Percentiles rank a stretch among this genome's conserved stretches.
phyloP scores from a whole-genome alignment of 1,139 yeast species.

The Kodamaea sp. region DNA sequence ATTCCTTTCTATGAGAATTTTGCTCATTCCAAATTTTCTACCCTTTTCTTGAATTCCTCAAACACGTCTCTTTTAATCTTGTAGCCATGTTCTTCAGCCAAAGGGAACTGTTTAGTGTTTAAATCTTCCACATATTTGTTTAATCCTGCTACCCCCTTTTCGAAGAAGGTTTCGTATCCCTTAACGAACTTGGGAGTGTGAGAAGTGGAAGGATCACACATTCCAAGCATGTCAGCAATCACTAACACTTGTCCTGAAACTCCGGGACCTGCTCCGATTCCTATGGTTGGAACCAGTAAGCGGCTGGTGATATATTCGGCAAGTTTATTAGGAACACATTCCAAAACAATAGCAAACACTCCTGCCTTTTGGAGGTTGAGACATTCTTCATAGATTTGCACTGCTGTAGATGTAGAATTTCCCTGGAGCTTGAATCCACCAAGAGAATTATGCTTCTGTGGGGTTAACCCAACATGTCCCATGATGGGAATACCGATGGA shows the following conservation, averaged over 20 bases:
- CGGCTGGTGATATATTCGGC: constrained; percentile 63
- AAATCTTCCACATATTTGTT: constrained; percentile 62
- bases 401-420: constrained; percentile 53
- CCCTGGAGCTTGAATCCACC: constrained; percentile 95
- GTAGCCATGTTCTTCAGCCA: constrained; percentile 63
- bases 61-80: constrained; percentile 67
- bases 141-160: constrained; percentile 54
- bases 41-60: constrained; percentile 39
- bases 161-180: constrained; percentile 56
- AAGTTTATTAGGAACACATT: constrained; percentile 82
- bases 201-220: constrained; percentile 54
- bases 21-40: background rate
- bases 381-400: constrained; percentile 67
- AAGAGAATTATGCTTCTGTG: constrained; percentile 75
- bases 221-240: constrained; percentile 79
- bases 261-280: constrained; percentile 89
- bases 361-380: constrained; percentile 73
- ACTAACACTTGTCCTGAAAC: constrained; percentile 93
- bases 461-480: constrained; percentile 92
- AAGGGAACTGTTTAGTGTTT: constrained; percentile 56
- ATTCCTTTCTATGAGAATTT: too few species aligned
- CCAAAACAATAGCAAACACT: constrained; percentile 72
- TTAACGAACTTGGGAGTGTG: constrained; percentile 74
- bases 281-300: constrained; percentile 78
- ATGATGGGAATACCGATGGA: constrained; percentile 82